Base-by-base conservation (phyloP, 306 rosid genomes). In the Lotus japonicus region DNA sequence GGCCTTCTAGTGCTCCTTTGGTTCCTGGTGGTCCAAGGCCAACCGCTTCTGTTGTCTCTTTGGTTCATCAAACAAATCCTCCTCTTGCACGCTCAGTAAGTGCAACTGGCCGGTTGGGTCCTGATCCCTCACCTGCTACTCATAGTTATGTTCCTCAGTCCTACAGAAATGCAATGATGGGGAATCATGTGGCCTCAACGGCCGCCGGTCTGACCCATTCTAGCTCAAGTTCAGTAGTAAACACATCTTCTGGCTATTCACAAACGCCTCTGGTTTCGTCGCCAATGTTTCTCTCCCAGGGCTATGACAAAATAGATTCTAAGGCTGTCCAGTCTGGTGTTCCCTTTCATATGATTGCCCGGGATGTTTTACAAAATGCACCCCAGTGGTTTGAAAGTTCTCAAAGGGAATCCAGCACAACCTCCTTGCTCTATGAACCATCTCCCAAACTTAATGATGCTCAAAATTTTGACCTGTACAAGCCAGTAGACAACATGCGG, bases 1-100 rank as follows among this genome's bases (percentile, higher is more conserved):
- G 97, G 71, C 97, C 99, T 55, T 95, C 99, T 38, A 95, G 85
- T 78, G 92, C 97, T 77, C 92, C 99, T 68, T 72, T 85, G 39
- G 84, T 76, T 74, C 97, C 96, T 54, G 95, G 89, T 35, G 92
- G 88, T 58, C 89, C 84, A 52, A 84, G 88, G 73, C 88, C 94
- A 62, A 53, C 86, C 60, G 86, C 90, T 19, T 78, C 95, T 4
- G 84, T 80, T 63, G 92, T 87, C 67, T 72, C 86, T 39, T 62
- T 81, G 83, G 92, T 81, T 64, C 99, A 90, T 64, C 99, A 90
- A 72, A 85, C 90, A 42, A 70, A 92, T 66, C 97, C 90, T 11
- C 78, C 59, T 26, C 91, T 88, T 61, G 89, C 89, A 79, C 95
- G 96, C 71, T 95, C 99, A 11, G 82, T 71, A 70, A 95, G 96